Conservation (phyloP, 2,329 filamentous ascomycete genomes). For the Claviceps capensis region DNA sequence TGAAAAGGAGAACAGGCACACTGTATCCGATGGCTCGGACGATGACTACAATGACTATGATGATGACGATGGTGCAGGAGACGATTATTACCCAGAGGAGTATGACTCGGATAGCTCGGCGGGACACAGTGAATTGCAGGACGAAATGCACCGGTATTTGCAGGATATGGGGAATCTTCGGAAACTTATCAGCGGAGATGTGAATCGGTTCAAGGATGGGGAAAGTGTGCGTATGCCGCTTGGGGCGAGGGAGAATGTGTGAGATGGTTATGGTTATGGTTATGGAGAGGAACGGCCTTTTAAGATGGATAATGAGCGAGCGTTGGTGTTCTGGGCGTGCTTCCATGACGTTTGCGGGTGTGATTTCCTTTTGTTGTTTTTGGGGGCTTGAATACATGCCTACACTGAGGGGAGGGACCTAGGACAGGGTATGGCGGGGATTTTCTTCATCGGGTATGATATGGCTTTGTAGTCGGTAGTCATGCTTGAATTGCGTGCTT, state of each 20-base stretch:
- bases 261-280: no score
- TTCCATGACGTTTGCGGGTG: no score
- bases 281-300: no score
- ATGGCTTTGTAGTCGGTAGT: no score
- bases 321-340: no score
- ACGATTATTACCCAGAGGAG: constrained; percentile 47
- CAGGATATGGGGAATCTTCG: constrained; percentile 62
- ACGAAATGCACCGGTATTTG: constrained; percentile 73
- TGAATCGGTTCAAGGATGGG: constrained; percentile 50
- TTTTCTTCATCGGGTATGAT: no score
- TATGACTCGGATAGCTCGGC: constrained; percentile 31
- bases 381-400: no score
- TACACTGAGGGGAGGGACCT: no score
- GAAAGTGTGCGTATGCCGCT: constrained; percentile 41
- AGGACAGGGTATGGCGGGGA: no score
- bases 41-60: not conserved
- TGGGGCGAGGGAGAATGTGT: constrained; percentile 28
- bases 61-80: constrained; percentile 23
- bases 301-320: no score
- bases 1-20: constrained; percentile 17
- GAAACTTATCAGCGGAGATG: constrained; percentile 60
- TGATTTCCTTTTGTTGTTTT: no score
- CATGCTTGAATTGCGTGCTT: no score
- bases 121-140: constrained; percentile 55
- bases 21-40: constrained; percentile 18